Percentiles rank a stretch among this genome's conserved stretches.
Evolutionary conservation across 441 rosid species (phyloP).

Genomic region (Daphne laureola): DNA sequence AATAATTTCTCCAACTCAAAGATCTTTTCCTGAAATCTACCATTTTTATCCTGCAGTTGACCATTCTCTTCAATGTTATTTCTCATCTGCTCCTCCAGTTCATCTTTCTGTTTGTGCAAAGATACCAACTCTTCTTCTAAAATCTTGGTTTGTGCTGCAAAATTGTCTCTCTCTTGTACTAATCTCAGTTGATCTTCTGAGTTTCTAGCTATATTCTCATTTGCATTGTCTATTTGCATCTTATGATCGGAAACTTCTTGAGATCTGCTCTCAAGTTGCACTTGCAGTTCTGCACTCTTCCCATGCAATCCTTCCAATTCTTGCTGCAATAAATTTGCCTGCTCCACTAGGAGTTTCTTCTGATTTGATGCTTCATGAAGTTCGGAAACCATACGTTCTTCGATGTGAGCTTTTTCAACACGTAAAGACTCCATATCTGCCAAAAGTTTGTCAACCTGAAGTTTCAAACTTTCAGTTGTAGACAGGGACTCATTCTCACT

Average conservation of each 20-base stretch:
- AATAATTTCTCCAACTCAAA: constrained; percentile 22
- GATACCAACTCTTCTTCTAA: constrained; percentile 38
- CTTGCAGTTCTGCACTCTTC: constrained; percentile 46
- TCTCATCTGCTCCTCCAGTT: constrained; percentile 40
- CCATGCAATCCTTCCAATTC: constrained; percentile 40
- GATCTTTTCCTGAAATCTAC: constrained; percentile 22
- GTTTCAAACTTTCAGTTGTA: constrained; percentile 44
- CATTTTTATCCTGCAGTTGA: constrained; percentile 32
- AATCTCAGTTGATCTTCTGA: constrained; percentile 33
- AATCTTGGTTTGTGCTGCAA: constrained; percentile 27
- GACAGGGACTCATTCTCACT: constrained; percentile 42
- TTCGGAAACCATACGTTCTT: constrained; percentile 29
- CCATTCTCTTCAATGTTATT: constrained; percentile 26
- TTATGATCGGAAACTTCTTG: constrained; percentile 38
- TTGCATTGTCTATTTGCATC: constrained; percentile 39
- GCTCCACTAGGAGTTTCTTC: constrained; percentile 30
- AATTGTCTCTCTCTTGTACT: constrained; percentile 45
- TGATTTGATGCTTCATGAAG: constrained; percentile 42
- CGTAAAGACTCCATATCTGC: constrained; percentile 25
- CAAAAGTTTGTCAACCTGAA: constrained; percentile 31
- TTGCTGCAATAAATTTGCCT: constrained; percentile 35
- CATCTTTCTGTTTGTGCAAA: constrained; percentile 36
- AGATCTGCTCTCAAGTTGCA: constrained; percentile 45
- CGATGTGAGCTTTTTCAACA: constrained; percentile 39
- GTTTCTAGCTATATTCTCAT: constrained; percentile 36